Evolutionary conservation across 2,329 filamentous ascomycete species (phyloP), one percentile per base, ranked within the genome.

Genomic region (Pezicula carpinea): DNA sequence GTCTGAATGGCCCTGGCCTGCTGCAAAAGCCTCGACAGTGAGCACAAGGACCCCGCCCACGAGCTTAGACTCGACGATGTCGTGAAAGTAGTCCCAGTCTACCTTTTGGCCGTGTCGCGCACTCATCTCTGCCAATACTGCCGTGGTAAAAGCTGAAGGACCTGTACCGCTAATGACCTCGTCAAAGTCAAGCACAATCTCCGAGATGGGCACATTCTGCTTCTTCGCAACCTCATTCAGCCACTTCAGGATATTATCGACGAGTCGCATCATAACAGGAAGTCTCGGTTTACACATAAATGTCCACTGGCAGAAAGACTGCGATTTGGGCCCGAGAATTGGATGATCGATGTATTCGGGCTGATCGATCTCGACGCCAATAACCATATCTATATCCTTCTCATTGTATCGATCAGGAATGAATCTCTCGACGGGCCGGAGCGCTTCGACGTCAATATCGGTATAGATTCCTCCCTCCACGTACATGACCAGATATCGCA

Each of bases 241-340:
- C 83, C 83, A 87, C 1, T 67, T 61, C 64, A 87, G 76, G 60
- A 87, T 87, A 57, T 83, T 79, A 60, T 87, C 81, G 39, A 87
- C 76, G 3, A 88, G 71, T 26, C 70, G 69, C 63, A 87, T 70
- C 81, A 88, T 86, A 47, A 87, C 80, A 1, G 82, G 81, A 21
- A 82, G 74, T 15, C 73, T 69, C 1, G 84, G 82, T 59, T 86
- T 85, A 56, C 78, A 78, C 69, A 85, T 83, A 58, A 87, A 85
- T 0, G 84, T 87, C 84, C 84, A 88, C 59, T 87, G 84, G 62
- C 83, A 87, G 61, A 88, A 87, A 0, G 83, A 87, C 54, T 74
- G 71, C 32, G 79, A 86, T 65, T 87, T 87, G 41, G 73, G 74
- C 13, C 84, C 83, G 0, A 87, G 70, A 26, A 87, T 81, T 2